phyloP scores from a whole-genome alignment of 495 filamentous ascomycete species.

The Neurospora sp. region DNA sequence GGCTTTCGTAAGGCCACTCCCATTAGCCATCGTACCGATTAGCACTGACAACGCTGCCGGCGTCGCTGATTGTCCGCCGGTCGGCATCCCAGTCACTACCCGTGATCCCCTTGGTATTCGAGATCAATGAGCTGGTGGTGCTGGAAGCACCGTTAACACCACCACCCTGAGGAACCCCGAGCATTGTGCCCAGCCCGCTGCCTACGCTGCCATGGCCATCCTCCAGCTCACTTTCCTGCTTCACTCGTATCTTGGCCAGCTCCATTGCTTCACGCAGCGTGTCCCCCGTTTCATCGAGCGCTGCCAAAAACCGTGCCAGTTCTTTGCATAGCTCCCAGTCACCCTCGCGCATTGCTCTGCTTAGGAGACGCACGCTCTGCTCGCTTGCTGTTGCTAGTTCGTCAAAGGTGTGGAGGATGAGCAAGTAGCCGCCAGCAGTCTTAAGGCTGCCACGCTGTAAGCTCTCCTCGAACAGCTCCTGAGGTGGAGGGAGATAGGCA shows the following conservation, averaged over 20 bases:
- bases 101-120: conserved; percentile 3
- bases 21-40: neutral
- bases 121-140: conserved; percentile 2
- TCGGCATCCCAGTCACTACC: conserved; percentile 22
- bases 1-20: neutral
- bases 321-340: conserved; percentile 98
- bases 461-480: conserved; percentile 85
- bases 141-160: conserved; percentile 19
- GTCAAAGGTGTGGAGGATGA: conserved; percentile 92
- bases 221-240: conserved; percentile 23
- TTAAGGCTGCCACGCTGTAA: conserved; percentile 76
- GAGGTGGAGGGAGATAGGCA: conserved; percentile 75
- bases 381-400: conserved; percentile 69
- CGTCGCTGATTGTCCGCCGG: conserved; percentile 18
- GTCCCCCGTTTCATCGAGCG: conserved; percentile 76
- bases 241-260: conserved; percentile 49
- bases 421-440: conserved; percentile 89
- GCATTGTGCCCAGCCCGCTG: conserved; percentile 38
- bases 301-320: conserved; percentile 82
- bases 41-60: conserved; percentile 15
- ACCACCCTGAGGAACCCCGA: conserved; percentile 36
- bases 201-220: conserved; percentile 17
- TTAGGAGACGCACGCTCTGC: conserved; percentile 72
- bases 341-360: conserved; percentile 66
- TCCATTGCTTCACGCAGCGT: conserved; percentile 72